Percentiles rank a stretch among this genome's conserved stretches.
Conservation (phyloP, 345 rosid genomes). For the Eucalyptus sp. region DNA sequence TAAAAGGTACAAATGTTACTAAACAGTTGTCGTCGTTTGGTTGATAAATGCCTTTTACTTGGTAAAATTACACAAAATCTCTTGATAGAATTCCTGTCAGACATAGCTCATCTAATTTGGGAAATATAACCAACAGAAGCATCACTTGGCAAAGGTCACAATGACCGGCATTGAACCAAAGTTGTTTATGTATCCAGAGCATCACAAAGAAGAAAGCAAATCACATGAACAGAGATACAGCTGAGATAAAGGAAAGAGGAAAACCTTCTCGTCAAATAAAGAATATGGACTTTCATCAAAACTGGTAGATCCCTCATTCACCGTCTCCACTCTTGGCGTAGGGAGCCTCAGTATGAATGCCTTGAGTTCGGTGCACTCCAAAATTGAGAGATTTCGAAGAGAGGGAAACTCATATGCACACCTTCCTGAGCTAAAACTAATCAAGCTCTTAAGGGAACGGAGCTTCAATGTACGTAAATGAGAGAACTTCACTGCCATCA, state of each 20-base stretch:
- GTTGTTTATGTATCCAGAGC: not conserved
- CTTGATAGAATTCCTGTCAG: no score
- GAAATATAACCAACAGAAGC: no score
- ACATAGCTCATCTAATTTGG: no score
- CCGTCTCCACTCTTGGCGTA: not conserved
- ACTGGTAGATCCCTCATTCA: not conserved
- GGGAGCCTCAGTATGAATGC: not conserved
- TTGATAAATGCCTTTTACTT: not conserved
- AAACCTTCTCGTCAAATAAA: not conserved
- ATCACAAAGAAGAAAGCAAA: not conserved
- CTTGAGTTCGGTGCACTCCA: not conserved
- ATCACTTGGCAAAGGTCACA: no score
- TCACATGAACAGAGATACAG: not conserved
- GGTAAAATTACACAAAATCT: no score
- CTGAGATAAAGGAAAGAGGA: not conserved
- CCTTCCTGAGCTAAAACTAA: not conserved
- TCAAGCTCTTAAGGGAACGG: not conserved
- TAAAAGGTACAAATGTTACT: not conserved
- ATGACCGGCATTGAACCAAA: no score
- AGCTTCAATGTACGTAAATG: not conserved
- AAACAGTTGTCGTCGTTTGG: fast-evolving
- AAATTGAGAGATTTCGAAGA: not conserved
- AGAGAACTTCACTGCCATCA: not conserved
- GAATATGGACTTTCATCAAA: not conserved
- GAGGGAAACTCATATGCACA: not conserved